Conservation (phyloP, 2,329 filamentous ascomycete genomes). For the Emmonsiellopsis sp. region DNA sequence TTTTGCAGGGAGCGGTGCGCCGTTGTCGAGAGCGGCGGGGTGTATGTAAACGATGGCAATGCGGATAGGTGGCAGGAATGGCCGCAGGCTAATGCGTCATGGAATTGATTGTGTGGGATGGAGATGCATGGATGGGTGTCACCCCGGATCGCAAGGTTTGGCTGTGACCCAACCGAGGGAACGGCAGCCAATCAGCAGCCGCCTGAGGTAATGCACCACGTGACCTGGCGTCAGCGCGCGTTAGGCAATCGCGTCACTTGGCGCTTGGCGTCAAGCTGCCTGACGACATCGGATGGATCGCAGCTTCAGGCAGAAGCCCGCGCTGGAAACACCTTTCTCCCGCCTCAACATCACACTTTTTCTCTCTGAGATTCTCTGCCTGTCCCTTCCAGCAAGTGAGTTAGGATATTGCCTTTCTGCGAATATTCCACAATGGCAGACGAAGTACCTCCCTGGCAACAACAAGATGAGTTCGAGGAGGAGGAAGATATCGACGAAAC, state of each 20-base stretch:
- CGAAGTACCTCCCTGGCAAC: constrained; percentile 22
- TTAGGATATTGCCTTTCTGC: background rate
- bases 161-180: background rate
- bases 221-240: constrained; percentile 1
- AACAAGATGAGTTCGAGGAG: constrained; percentile 36
- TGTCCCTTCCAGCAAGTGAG: background rate
- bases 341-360: background rate
- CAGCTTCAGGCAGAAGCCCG: constrained; percentile 3
- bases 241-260: constrained; percentile 3
- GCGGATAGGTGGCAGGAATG: background rate
- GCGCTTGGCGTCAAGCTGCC: background rate
- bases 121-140: background rate
- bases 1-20: constrained; percentile 10
- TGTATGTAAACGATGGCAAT: background rate
- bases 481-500: constrained; percentile 39
- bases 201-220: background rate
- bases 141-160: no score
- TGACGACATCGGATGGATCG: background rate
- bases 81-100: background rate
- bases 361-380: background rate
- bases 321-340: background rate
- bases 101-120: background rate
- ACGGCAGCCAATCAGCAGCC: constrained; percentile 1
- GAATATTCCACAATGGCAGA: constrained; percentile 24
- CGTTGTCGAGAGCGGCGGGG: background rate